Evolutionary conservation across 2,329 filamentous ascomycete species (phyloP), one percentile per base, ranked within the genome.

Genomic region (Ophiocordyceps camponoti-floridani): DNA sequence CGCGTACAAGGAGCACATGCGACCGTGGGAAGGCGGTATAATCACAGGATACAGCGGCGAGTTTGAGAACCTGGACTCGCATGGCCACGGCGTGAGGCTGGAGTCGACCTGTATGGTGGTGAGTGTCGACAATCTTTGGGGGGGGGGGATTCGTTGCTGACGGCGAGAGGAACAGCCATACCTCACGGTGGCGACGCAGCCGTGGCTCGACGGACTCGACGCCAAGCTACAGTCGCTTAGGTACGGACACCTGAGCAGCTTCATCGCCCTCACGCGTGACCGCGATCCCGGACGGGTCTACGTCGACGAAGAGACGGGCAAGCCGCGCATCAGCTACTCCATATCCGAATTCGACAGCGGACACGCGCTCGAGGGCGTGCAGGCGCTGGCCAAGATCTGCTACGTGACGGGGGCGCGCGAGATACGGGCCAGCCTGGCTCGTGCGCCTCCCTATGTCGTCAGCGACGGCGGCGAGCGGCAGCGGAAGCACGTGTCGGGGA

Each of bases 11-110:
- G 70, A 86, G 47, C 78, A 83, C 33, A 70, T 79, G 18, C 72
- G 69, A n/a, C 77, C 78, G 1, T 84, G 80, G 79, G 77, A 80
- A 59, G 69, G 86, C 14, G 73, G 78, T 2, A 88, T 88, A 52
- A 74, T 95, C 47, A 95, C 88, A 0, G 74, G 77, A 4, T 79
- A 88, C 16, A 80, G 84, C 50, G 75, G 71, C 40, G 77, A 83
- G 45, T 85, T 88, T 52, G 83, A 93, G 50, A 82, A 95, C 52
- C 68, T 88, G 0, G 86, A 94, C 57, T 75, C 75, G 6, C 69
- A 78, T 40, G 85, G 86, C 46, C 85, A 95, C 53, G 89, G 89
- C 37, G 70, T 72, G 43, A 94, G 93, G 59, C 67, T 95, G 27
- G 87, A 95, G 66, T 69, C 78, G 10, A 75, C 75, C 1, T 74